Percentiles rank a stretch among this genome's conserved stretches.
phyloP scores from a whole-genome alignment of 2,329 filamentous ascomycete genomes.

The Dactylellina sp. region DNA sequence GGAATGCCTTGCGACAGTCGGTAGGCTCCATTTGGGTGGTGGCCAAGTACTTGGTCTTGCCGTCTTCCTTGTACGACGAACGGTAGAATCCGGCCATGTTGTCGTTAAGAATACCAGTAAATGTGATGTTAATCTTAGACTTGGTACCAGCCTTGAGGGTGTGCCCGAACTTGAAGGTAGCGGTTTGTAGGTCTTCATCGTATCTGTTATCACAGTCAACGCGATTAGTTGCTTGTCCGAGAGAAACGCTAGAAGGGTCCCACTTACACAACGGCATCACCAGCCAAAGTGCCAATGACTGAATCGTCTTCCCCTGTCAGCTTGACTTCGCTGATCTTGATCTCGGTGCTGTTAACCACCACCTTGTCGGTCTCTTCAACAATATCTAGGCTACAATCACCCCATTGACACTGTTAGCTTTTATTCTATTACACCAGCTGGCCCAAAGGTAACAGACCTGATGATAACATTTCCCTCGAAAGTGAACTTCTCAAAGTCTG shows the following conservation, averaged over 20 bases:
- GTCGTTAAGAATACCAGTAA: conserved; percentile 84
- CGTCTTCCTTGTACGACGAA: conserved; percentile 90
- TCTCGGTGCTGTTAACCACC: conserved; percentile 86
- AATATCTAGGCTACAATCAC: conserved; percentile 68
- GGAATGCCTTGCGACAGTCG: conserved; percentile 87
- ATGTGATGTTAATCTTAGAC: conserved; percentile 80
- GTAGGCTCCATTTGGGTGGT: conserved; percentile 97
- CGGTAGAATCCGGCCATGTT: conserved; percentile 97
- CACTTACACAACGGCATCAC: conserved; percentile 57
- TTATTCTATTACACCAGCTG: neutral
- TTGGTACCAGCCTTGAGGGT: conserved; percentile 79
- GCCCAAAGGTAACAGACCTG: conserved; percentile 69
- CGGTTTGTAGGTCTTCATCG: conserved; percentile 83
- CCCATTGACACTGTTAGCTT: conserved; percentile 68
- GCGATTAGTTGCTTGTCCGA: neutral
- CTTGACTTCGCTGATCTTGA: conserved; percentile 81
- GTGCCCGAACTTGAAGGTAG: conserved; percentile 81
- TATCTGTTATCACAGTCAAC: conserved; percentile 64
- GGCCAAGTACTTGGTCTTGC: conserved; percentile 82
- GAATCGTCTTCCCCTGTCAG: conserved; percentile 70
- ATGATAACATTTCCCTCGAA: conserved; percentile 87
- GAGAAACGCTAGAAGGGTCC: conserved; percentile 10
- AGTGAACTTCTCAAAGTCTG: conserved; percentile 86
- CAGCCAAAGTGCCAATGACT: conserved; percentile 65
- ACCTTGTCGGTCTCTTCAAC: conserved; percentile 85